A percentile compares a stretch with the other conserved stretches of the same genome.
Conservation (phyloP, 179 eudicot species). For the Sideroxylon spinosum region DNA sequence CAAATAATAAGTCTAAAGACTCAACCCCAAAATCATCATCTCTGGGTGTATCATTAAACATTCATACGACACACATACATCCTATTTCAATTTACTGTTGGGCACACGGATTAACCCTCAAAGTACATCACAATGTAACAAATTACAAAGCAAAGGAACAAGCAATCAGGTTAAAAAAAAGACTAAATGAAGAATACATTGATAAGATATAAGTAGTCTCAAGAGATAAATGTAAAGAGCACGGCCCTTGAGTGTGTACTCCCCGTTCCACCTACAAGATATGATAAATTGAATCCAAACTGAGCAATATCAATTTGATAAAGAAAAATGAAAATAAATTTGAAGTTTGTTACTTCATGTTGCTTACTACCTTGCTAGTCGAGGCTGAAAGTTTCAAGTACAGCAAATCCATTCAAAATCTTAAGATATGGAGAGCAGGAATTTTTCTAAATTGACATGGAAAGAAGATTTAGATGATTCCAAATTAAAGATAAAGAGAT, state of each 20-base stretch:
- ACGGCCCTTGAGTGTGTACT: not conserved
- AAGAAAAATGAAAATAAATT: no score
- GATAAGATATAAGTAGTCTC: not conserved
- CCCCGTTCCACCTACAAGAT: not conserved
- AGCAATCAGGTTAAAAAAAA: not conserved
- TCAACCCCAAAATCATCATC: not conserved
- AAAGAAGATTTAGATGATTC: no score
- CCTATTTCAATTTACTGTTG: not conserved
- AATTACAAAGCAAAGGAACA: not conserved
- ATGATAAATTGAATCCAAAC: not conserved
- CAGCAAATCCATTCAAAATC: no score
- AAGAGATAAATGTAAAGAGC: not conserved
- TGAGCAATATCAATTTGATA: no score
- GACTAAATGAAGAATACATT: not conserved
- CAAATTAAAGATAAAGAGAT: no score
- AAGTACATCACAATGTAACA: not conserved
- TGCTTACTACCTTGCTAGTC: no score
- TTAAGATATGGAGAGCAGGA: no score
- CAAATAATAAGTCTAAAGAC: no score
- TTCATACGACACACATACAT: conserved; percentile 10
- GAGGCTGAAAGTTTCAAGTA: no score
- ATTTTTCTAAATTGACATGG: no score
- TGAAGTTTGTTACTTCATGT: no score
- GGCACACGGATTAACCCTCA: not conserved
- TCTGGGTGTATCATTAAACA: not conserved